A percentile compares a stretch with the other conserved stretches of the same genome.
These are phyloP conservation scores for Margaritispora aquatica DNA, from an alignment of 495 filamentous ascomycete species.

Conservation along the genomic window DNA sequence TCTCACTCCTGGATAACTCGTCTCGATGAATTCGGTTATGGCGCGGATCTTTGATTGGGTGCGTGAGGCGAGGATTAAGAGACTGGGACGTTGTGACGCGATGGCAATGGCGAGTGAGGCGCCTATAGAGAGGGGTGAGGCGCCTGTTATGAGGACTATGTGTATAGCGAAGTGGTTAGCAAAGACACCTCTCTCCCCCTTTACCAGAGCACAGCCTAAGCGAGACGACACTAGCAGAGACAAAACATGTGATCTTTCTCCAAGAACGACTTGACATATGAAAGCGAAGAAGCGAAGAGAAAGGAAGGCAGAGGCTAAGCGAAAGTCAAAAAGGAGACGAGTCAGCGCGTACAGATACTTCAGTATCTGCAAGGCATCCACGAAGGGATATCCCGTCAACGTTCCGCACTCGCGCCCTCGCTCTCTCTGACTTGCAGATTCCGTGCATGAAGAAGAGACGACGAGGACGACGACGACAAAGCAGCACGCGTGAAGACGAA, in stretches of 20 bases:
- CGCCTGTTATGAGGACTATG: conserved; percentile 37
- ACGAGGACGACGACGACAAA: too few relatives aligned
- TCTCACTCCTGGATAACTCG: not conserved
- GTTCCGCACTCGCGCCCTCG: not conserved
- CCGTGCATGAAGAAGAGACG: too few relatives aligned
- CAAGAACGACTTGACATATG: too few relatives aligned
- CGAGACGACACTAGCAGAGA: too few relatives aligned
- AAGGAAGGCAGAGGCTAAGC: not conserved
- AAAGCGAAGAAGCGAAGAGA: too few relatives aligned
- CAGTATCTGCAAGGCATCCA: not conserved
- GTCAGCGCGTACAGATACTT: not conserved
- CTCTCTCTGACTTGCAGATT: too few relatives aligned
- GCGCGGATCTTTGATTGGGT: conserved; percentile 31
- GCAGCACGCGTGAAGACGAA: not conserved
- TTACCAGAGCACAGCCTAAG: too few relatives aligned
- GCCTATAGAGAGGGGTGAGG: conserved; percentile 40
- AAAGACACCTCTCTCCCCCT: too few relatives aligned
- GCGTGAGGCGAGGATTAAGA: conserved; percentile 38
- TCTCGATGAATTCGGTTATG: not conserved
- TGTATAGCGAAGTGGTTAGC: not conserved
- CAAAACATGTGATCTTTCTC: too few relatives aligned
- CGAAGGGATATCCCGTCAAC: not conserved
- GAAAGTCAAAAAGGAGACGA: not conserved
- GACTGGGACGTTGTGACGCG: conserved; percentile 32
- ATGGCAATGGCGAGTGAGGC: conserved; percentile 38